Conservation (phyloP, 2,329 filamentous ascomycete species). For the Calonectria hawksworthii region DNA sequence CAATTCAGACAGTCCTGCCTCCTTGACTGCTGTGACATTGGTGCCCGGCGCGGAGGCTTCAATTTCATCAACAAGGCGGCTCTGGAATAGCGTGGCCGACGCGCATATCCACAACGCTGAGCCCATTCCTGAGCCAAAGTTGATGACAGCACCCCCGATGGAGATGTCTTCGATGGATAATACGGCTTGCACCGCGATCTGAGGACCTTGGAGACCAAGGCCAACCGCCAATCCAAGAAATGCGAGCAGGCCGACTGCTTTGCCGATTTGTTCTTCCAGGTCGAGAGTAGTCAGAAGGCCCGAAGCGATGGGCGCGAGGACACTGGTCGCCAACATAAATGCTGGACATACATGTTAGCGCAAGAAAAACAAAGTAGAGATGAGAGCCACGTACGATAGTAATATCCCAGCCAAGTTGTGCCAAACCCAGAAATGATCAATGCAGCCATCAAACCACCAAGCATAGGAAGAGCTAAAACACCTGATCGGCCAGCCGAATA, state of each 20-base stretch:
- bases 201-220: constrained; percentile 39
- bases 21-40: constrained; percentile 23
- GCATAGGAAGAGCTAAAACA: constrained; percentile 40
- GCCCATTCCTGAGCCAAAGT: constrained; percentile 41
- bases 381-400: constrained; percentile 34
- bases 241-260: constrained; percentile 34
- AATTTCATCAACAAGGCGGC: constrained; percentile 33
- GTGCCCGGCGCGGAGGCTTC: constrained; percentile 25
- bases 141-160: constrained; percentile 40
- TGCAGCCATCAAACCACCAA: constrained; percentile 32
- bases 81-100: constrained; percentile 42
- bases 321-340: constrained; percentile 41
- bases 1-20: constrained; percentile 32
- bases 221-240: constrained; percentile 41
- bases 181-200: constrained; percentile 37
- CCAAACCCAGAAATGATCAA: constrained; percentile 41
- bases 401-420: constrained; percentile 39
- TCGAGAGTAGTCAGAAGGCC: constrained; percentile 41
- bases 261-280: constrained; percentile 37
- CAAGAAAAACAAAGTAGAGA: rapidly evolving
- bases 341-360: constrained; percentile 26
- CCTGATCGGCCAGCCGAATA: constrained; percentile 38
- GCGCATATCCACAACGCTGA: constrained; percentile 43
- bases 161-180: constrained; percentile 39
- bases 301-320: constrained; percentile 37